These are phyloP conservation scores for Monosporascus sp. DNA, from an alignment of 2,329 filamentous ascomycete species.

Conservation along the genomic window DNA sequence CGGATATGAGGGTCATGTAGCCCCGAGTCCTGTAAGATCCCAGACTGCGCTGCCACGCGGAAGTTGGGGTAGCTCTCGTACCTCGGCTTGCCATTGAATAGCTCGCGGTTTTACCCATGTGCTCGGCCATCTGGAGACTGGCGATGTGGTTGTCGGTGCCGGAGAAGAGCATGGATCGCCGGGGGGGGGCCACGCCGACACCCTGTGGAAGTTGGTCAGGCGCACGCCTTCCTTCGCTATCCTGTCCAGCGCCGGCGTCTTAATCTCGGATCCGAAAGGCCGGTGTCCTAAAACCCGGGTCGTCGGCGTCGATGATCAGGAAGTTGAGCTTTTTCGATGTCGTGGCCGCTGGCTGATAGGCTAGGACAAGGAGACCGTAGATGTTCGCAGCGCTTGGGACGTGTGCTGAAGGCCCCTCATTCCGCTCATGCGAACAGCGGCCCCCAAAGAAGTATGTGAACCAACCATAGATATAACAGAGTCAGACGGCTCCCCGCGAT, in stretches of 20 bases:
- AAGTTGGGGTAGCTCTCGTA: conserved; percentile 30
- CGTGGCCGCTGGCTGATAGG: too few relatives aligned
- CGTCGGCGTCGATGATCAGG: conserved; percentile 2
- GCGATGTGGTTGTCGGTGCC: conserved; percentile 54
- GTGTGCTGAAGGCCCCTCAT: too few relatives aligned
- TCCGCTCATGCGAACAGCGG: too few relatives aligned
- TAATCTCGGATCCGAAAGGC: conserved; percentile 51
- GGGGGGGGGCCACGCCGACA: conserved; percentile 55
- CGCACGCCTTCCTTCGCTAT: conserved; percentile 43
- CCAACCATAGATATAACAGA: too few relatives aligned
- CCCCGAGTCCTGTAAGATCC: conserved; percentile 21
- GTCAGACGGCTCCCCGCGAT: too few relatives aligned
- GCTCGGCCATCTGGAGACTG: conserved; percentile 48
- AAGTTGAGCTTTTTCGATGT: background rate
- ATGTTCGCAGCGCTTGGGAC: too few relatives aligned
- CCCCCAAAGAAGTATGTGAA: too few relatives aligned
- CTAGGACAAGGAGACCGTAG: too few relatives aligned
- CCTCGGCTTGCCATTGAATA: conserved; percentile 16
- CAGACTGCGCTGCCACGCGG: conserved; percentile 2
- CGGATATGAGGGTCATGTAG: conserved; percentile 22
- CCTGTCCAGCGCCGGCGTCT: conserved; percentile 51
- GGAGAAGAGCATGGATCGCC: conserved; percentile 54
- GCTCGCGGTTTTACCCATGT: conserved; percentile 20
- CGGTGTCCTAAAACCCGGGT: conserved; percentile 2
- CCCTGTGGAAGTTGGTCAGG: conserved; percentile 55